phyloP scores from a whole-genome alignment of 148 eudicot species.

The Heliamphora exappendiculata region DNA sequence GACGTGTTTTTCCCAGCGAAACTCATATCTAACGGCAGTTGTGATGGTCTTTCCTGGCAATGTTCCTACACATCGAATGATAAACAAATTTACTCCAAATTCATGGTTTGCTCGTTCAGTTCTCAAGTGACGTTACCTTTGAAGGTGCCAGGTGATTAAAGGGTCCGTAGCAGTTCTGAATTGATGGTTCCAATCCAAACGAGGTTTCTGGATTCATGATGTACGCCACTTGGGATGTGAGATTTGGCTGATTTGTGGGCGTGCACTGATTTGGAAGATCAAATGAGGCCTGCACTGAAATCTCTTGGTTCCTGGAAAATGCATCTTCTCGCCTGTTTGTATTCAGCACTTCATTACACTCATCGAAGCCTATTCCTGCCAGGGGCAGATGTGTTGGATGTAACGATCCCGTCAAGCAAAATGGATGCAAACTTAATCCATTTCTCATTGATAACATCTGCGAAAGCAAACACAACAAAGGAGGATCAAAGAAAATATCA shows the following conservation, averaged over 20 bases:
- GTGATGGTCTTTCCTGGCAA: constrained; percentile 43
- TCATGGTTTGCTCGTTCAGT: background rate
- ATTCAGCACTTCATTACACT: constrained; percentile 26
- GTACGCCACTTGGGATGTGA: constrained; percentile 20
- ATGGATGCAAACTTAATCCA: constrained; percentile 58
- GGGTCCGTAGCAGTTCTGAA: constrained; percentile 33
- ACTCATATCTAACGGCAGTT: constrained; percentile 49
- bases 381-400: constrained; percentile 26
- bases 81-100: background rate
- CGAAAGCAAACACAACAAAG: background rate
- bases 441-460: constrained; percentile 56
- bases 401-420: constrained; percentile 33
- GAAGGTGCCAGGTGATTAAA: constrained; percentile 34
- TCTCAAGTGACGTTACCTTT: constrained; percentile 34
- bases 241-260: constrained; percentile 27
- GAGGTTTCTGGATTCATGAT: constrained; percentile 27
- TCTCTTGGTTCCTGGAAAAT: constrained; percentile 31
- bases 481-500: background rate
- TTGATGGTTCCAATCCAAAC: constrained; percentile 29
- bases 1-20: constrained; percentile 56
- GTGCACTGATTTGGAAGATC: constrained; percentile 28
- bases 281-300: constrained; percentile 28
- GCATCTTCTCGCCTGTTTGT: constrained; percentile 27
- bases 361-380: constrained; percentile 27
- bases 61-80: constrained; percentile 29